Base-by-base conservation (phyloP, 2,329 filamentous ascomycete genomes). In the Neonectria faginata region DNA sequence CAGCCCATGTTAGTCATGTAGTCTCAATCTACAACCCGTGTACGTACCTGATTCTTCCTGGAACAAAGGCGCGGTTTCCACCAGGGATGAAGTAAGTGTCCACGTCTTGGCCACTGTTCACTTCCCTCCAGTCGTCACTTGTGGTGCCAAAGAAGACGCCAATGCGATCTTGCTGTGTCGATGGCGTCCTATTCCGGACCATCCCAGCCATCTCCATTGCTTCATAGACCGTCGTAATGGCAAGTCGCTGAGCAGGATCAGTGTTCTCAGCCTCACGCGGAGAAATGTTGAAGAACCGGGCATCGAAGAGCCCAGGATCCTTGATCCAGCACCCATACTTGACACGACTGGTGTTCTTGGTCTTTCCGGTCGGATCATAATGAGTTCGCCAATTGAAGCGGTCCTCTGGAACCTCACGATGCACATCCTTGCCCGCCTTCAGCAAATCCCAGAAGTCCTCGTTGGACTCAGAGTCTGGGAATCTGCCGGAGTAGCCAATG, bases 241-340 rank as follows among this genome's bases (percentile, higher is more conserved):
- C 89, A 20, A 94, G 82, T 64, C 92, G 85, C 74, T 93, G 91
- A 79, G 91, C 91, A 0, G 92, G 92, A 75, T 95, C 92, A 0
- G 88, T 91, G 70, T 92, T 89, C 51, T 86, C 85, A 11, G 92
- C 92, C 78, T 95, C 92, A 65, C 90, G 86, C 1, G 92, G 91
- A 39, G 91, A 94, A 85, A 95, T 94, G 77, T 92, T 92, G 84
- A 95, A 95, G 81, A 95, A 94, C 0, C 87, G 83, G 1, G 91
- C 87, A 72, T 95, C 92, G 69, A 95, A 94, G 11, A 90, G 81
- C 50, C 90, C 91, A 0, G 91, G 91, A 56, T 92, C 84, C 39
- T 92, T 86, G 59, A 93, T 78, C 68, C 80, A 94, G 78, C 90
- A 92, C 8, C 91, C 91, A 66, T 87, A 92, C 12, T 88, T 89